These are phyloP conservation scores for Mycena olivaceomarginata DNA, from an alignment of 768 basidiomycete genomes.

Conservation along the genomic window DNA sequence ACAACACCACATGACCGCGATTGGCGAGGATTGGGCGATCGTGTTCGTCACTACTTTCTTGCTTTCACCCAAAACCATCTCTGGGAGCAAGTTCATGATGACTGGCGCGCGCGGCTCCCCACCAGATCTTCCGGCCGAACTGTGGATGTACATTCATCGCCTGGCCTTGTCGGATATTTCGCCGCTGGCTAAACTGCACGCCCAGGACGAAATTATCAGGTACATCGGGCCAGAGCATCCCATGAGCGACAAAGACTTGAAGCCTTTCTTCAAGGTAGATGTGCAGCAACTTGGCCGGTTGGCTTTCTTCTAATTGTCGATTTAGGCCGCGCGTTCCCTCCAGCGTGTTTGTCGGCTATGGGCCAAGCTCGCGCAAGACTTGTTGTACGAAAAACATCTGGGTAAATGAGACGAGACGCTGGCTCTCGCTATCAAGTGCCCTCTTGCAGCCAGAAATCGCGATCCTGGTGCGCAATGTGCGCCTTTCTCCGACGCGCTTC, in stretches of 20 bases:
- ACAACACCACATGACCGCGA: no score
- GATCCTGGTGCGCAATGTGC: slow-evolving; percentile 24
- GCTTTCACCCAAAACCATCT: no score
- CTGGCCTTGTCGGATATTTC: no score
- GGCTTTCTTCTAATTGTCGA: background rate
- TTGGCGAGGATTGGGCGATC: no score
- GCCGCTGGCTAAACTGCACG: no score
- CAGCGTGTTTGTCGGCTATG: slow-evolving; percentile 26
- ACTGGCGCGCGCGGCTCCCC: no score
- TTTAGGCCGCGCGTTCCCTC: slow-evolving; percentile 14
- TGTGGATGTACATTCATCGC: no score
- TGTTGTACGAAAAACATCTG: slow-evolving; percentile 32
- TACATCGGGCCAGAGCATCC: background rate
- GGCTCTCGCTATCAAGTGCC: background rate
- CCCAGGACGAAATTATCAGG: no score
- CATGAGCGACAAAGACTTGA: slow-evolving; percentile 1
- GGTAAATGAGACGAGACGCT: slow-evolving; percentile 3
- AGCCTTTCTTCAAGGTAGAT: slow-evolving; percentile 17
- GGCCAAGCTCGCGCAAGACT: slow-evolving; percentile 21
- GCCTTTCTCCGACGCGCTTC: slow-evolving; percentile 30
- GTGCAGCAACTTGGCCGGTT: background rate
- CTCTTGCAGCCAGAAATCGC: slow-evolving; percentile 21
- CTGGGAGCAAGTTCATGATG: no score
- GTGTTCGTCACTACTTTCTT: no score
- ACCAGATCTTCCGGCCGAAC: no score